These are phyloP conservation scores for Cornus kousa DNA, from an alignment of 148 eudicot genomes.

Conservation along the genomic window DNA sequence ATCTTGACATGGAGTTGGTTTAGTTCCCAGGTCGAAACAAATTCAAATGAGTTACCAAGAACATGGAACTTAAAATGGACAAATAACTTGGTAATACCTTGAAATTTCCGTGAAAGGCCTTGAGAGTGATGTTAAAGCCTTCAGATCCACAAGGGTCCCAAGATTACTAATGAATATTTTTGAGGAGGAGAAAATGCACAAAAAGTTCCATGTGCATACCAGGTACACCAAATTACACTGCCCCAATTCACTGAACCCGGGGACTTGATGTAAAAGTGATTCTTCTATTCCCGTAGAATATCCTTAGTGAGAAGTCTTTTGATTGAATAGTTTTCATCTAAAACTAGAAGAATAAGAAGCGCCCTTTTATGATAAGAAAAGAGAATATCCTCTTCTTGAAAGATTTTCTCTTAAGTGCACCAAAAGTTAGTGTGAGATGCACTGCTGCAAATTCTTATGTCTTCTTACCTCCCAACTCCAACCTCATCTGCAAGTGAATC, in stretches of 20 bases:
- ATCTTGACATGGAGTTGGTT: too few relatives aligned
- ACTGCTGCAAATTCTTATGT: background rate
- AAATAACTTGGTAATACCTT: too few relatives aligned
- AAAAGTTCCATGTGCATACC: background rate
- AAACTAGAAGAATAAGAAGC: background rate
- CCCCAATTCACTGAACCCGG: background rate
- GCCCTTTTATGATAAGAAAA: background rate
- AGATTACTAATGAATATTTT: too few relatives aligned
- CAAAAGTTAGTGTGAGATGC: background rate
- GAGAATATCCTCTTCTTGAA: background rate
- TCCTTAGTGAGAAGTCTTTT: background rate
- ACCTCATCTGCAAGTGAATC: background rate
- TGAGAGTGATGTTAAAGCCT: too few relatives aligned
- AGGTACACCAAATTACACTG: background rate
- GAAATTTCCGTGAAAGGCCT: too few relatives aligned
- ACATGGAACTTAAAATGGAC: too few relatives aligned
- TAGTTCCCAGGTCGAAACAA: too few relatives aligned
- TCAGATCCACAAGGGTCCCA: too few relatives aligned
- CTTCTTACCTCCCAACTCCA: background rate
- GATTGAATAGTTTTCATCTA: slow-evolving; percentile 1
- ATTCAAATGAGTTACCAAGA: too few relatives aligned
- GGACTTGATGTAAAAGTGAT: too few relatives aligned
- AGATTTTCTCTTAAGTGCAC: background rate
- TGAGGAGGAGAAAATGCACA: too few relatives aligned
- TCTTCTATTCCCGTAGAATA: background rate